A percentile compares a stretch with the other conserved stretches of the same genome.
Evolutionary conservation across 768 basidiomycete genomes (phyloP).

Genomic region (Trametes sanguinea): DNA sequence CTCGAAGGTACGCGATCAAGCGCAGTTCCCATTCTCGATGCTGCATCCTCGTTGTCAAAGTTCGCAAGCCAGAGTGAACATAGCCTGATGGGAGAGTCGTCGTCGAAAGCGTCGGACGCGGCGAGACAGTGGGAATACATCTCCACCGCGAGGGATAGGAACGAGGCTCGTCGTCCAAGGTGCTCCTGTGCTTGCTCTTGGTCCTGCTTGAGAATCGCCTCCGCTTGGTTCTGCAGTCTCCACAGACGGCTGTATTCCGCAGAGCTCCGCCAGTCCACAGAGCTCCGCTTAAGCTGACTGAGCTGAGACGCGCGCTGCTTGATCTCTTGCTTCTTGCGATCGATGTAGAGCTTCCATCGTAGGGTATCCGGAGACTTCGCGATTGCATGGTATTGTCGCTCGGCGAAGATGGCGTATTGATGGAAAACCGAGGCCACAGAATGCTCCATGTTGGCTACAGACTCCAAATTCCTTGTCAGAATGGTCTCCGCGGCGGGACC

Average conservation of each 20-base stretch:
- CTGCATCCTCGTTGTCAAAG: constrained; percentile 61
- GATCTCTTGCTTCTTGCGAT: constrained; percentile 75
- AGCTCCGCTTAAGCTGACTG: constrained; percentile 30
- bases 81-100: constrained; percentile 76
- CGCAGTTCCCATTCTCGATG: constrained; percentile 41
- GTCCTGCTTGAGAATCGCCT: constrained; percentile 56
- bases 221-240: constrained; percentile 42
- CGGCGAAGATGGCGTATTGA: constrained; percentile 87
- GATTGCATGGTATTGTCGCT: constrained; percentile 78
- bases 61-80: constrained; percentile 93
- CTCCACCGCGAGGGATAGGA: constrained; percentile 73
- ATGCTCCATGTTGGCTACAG: not conserved
- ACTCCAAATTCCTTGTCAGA: not conserved
- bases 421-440: constrained; percentile 60
- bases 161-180: constrained; percentile 50
- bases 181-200: constrained; percentile 44
- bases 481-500: constrained; percentile 52
- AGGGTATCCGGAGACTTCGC: constrained; percentile 68
- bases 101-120: constrained; percentile 71
- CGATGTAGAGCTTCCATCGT: constrained; percentile 68
- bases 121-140: constrained; percentile 85
- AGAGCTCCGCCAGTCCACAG: constrained; percentile 20
- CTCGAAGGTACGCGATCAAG: constrained; percentile 71
- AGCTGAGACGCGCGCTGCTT: constrained; percentile 47
- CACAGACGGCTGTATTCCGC: constrained; percentile 34